Evolutionary conservation across 163 green algal genomes (phyloP), one percentile per base, ranked within the genome.

Genomic region (Scenedesmus sp.): DNA sequence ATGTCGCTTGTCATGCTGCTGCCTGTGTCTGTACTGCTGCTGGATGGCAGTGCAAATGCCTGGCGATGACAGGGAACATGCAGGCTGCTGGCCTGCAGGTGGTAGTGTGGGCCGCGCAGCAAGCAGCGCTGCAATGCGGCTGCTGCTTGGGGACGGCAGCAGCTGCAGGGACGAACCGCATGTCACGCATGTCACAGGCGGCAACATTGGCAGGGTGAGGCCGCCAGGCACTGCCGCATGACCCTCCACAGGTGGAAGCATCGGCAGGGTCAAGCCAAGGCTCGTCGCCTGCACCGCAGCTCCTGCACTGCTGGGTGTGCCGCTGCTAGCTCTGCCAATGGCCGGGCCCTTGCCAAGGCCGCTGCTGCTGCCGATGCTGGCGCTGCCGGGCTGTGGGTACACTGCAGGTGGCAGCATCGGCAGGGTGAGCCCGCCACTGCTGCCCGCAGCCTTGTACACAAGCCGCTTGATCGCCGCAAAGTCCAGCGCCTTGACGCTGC

Each of bases 191-290:
- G 40, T 44, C 33, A 89, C 20, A 42, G 59, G 83, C 24, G 61
- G 83, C 59, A 89, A 24, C 83, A 89, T 89, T 35, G 83, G 83
- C 40, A 89, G 61, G 0, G 83, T 89, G 22, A 81, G 83, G 9
- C 83, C 83, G 15, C 61, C 83, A 10, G n/a, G 15, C 26, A 30
- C 37, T 13, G n/a, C 22, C 3, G 42, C 49, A 65, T 49, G 51
- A 9, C 61, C n/a, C 35, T 16, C 10, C 0, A 87, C 35, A 20
- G 82, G 82, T 24, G 82, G 82, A 0, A 87, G 53, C 82, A 87
- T 87, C 9, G 53, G 82, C 18, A 87, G 53, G 6, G 82, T 87
- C 53, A 87, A 40, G 16, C 51, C 82, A 53, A 6, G 65, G 30
- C 6, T 4, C 7, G 24, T 18, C 30, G 40, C 2, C 3, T 18